A percentile compares a stretch with the other conserved stretches of the same genome.
phyloP scores from a whole-genome alignment of 352 stramenopile genomes.

The Thalassiosira exigua region DNA sequence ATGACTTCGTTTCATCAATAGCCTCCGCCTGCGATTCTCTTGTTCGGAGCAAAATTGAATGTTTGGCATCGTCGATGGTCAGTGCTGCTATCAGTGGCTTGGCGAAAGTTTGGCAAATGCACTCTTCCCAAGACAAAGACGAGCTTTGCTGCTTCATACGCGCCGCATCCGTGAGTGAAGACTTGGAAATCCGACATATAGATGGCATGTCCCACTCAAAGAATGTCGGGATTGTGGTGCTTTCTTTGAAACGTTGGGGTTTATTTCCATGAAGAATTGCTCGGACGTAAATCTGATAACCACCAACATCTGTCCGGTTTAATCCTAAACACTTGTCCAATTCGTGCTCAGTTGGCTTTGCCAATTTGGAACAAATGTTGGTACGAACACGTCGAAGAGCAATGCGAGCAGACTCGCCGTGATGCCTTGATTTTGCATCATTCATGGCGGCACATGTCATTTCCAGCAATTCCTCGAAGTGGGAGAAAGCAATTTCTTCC shows the following conservation, averaged over 20 bases:
- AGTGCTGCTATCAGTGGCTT: constrained; percentile 43
- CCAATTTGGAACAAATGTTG: constrained; percentile 45
- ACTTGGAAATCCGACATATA: constrained; percentile 75
- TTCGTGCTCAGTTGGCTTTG: constrained; percentile 29
- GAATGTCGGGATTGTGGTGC: constrained; percentile 81
- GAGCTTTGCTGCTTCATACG: constrained; percentile 26
- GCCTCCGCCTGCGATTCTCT: constrained; percentile 21
- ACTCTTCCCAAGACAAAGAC: constrained; percentile 53
- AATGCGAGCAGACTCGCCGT: constrained; percentile 25
- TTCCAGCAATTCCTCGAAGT: constrained; percentile 73
- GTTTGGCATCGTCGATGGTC: constrained; percentile 22
- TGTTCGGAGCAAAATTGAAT: constrained; percentile 56
- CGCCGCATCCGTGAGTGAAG: constrained; percentile 43
- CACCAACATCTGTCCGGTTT: constrained; percentile 11
- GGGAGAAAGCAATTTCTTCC: constrained; percentile 67
- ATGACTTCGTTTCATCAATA: constrained; percentile 53
- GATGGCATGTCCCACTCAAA: constrained; percentile 75
- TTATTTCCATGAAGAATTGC: constrained; percentile 72
- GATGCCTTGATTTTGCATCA: constrained; percentile 32
- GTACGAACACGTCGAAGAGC: constrained; percentile 29
- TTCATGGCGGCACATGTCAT: constrained; percentile 64
- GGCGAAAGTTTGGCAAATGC: constrained; percentile 53
- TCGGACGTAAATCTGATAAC: constrained; percentile 64
- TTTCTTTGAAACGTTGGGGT: constrained; percentile 76
- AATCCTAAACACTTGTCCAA: constrained; percentile 5